A percentile compares a stretch with the other conserved stretches of the same genome.
phyloP scores from a whole-genome alignment of 768 basidiomycete genomes.

The Sporobolomyces roseus region DNA sequence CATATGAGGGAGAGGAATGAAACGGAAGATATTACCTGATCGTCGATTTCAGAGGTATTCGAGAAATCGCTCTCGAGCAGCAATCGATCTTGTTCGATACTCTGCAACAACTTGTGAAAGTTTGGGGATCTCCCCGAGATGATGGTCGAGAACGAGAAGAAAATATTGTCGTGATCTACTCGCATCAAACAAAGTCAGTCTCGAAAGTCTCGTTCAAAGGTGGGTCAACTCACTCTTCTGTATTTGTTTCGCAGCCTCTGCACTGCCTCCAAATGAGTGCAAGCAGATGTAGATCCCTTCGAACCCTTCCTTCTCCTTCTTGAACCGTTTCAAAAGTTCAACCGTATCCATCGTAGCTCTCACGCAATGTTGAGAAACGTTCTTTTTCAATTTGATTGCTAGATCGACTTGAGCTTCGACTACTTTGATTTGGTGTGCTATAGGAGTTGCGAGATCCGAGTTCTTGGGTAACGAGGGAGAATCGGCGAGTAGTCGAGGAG shows the following conservation, averaged over 20 bases:
- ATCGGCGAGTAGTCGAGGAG: slow-evolving; percentile 51
- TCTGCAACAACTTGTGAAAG: slow-evolving; percentile 62
- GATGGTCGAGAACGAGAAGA: slow-evolving; percentile 78
- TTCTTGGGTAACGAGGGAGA: slow-evolving; percentile 51
- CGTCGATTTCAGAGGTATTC: slow-evolving; percentile 64
- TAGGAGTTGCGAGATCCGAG: slow-evolving; percentile 69
- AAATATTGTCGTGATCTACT: slow-evolving; percentile 65
- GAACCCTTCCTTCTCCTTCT: slow-evolving; percentile 61
- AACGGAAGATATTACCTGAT: slow-evolving; percentile 28
- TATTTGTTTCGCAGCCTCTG: slow-evolving; percentile 67
- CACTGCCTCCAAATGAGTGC: slow-evolving; percentile 82
- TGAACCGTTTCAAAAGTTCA: slow-evolving; percentile 60
- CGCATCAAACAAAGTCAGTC: too few relatives aligned
- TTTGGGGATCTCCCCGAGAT: slow-evolving; percentile 72
- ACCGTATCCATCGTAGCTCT: slow-evolving; percentile 67
- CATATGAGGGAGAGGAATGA: background rate
- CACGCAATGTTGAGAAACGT: slow-evolving; percentile 83
- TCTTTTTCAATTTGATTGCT: slow-evolving; percentile 72
- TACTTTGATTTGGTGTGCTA: slow-evolving; percentile 75
- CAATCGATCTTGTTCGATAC: slow-evolving; percentile 63
- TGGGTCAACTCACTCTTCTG: slow-evolving; percentile 65
- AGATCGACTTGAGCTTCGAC: slow-evolving; percentile 77
- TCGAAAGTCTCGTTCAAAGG: too few relatives aligned
- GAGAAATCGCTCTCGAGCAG: slow-evolving; percentile 84
- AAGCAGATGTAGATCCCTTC: slow-evolving; percentile 72